Evolutionary conservation across 1,284 basidiomycete genomes (phyloP), one percentile per base, ranked within the genome.

Genomic region (Rhodotorula sp.): DNA sequence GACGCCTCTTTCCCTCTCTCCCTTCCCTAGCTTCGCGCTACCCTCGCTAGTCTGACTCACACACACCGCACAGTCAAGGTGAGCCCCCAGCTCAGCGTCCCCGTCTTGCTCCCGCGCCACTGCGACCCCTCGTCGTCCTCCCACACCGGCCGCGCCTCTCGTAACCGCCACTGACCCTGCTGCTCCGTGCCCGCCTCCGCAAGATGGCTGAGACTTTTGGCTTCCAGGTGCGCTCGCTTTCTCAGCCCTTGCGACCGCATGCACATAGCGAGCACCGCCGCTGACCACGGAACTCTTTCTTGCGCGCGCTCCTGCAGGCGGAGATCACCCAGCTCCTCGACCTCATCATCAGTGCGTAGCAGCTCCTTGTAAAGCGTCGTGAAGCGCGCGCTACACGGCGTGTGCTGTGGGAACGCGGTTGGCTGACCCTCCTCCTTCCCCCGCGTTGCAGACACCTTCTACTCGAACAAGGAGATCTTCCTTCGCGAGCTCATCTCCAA

Each of bases 401-500:
- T n/a, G n/a, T n/a, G n/a, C n/a, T n/a, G n/a, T n/a, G n/a, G n/a
- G n/a, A 22, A 17, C 17, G 10, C 46, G 17, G 46, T 48, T 27
- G 58, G 44, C 58, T 67, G 44, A 69, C 61, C 27, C 27, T 22
- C 46, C 37, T 57, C 50, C 61, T 21, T 17, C 57, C 22, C 32
- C 41, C 54, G 9, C 58, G 53, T 73, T 67, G 27, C 58, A 69
- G 67, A 95, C 87, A 95, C 93, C 75, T 97, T 96, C 88, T 96
- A 97, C 88, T 94, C 91, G 74, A 96, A 97, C 89, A 97, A 97
- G 87, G 71, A 73, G 86, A 96, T 97, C 83, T 97, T 97, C 88
- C 88, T 97, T 79, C 91, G 94, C 83, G 94, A 97, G 85, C 74
- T 97, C 77, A 96, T 95, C 84, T 94, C 92, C 69, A 94, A 94